Percentiles rank a stretch among this genome's conserved stretches.
Conservation (phyloP, 2,329 filamentous ascomycete species). For the Cephalotrichum gorgonifer region DNA sequence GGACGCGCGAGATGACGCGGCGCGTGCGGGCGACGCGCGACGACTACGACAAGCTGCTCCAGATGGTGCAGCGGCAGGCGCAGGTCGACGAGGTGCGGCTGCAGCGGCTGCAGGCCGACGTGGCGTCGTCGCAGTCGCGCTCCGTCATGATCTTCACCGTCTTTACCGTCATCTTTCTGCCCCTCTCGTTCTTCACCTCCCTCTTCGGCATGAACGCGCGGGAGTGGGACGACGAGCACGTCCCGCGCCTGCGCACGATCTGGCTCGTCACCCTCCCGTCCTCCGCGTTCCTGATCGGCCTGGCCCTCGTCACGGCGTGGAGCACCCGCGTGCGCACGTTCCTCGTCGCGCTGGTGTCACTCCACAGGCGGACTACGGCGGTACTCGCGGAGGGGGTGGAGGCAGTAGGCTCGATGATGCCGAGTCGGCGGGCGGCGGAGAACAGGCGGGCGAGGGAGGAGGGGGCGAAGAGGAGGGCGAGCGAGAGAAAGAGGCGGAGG, state of each 20-base stretch:
- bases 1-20: slow-evolving; percentile 45
- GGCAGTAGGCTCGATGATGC: background rate
- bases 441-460: background rate
- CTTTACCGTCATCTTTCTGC: slow-evolving; percentile 53
- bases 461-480: slow-evolving; percentile 1
- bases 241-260: slow-evolving; percentile 31
- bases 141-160: slow-evolving; percentile 58
- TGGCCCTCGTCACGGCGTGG: slow-evolving; percentile 45
- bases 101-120: slow-evolving; percentile 51
- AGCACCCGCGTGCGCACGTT: slow-evolving; percentile 31
- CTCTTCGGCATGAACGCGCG: slow-evolving; percentile 55
- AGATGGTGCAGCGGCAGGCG: slow-evolving; percentile 57
- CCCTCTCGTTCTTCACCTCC: slow-evolving; percentile 54
- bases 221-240: slow-evolving; percentile 45
- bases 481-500: slow-evolving; percentile 18
- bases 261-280: slow-evolving; percentile 36
- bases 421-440: background rate
- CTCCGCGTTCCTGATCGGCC: slow-evolving; percentile 35
- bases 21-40: slow-evolving; percentile 47
- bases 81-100: slow-evolving; percentile 57
- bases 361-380: background rate
- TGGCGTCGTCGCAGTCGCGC: slow-evolving; percentile 50
- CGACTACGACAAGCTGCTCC: slow-evolving; percentile 54
- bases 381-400: background rate
- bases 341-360: slow-evolving; percentile 13